A percentile compares a stretch with the other conserved stretches of the same genome.
phyloP scores from a whole-genome alignment of 2,329 filamentous ascomycete species.

The Corynespora cassiicola region DNA sequence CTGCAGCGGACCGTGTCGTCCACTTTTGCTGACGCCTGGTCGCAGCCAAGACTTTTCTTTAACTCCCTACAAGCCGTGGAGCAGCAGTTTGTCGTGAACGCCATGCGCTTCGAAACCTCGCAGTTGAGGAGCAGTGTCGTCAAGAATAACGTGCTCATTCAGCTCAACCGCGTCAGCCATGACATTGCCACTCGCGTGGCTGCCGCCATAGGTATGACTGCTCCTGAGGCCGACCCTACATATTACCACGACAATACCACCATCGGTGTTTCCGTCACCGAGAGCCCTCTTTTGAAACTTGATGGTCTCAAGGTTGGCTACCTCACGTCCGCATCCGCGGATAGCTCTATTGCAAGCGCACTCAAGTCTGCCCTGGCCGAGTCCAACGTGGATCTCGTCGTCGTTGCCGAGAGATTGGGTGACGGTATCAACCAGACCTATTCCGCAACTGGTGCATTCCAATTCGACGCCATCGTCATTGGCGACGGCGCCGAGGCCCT shows the following conservation, averaged over 20 bases:
- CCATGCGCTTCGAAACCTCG: conserved; percentile 73
- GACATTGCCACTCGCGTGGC: conserved; percentile 72
- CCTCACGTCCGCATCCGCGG: conserved; percentile 57
- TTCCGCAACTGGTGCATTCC: conserved; percentile 66
- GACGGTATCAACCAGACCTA: conserved; percentile 68
- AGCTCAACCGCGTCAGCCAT: conserved; percentile 73
- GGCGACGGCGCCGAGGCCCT: conserved; percentile 60
- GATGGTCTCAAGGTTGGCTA: conserved; percentile 70
- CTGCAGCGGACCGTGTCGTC: conserved; percentile 65
- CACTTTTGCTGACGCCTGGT: conserved; percentile 75
- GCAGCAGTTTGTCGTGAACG: conserved; percentile 75
- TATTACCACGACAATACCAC: conserved; percentile 77
- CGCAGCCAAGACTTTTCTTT: conserved; percentile 75
- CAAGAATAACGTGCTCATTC: conserved; percentile 69
- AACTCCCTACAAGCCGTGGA: conserved; percentile 72
- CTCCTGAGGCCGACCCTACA: conserved; percentile 64
- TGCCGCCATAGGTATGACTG: conserved; percentile 63
- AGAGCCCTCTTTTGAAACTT: conserved; percentile 63
- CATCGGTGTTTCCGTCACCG: conserved; percentile 65
- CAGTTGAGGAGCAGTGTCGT: conserved; percentile 64
- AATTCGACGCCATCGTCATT: conserved; percentile 70
- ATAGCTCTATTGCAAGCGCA: conserved; percentile 57
- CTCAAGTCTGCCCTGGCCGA: conserved; percentile 59
- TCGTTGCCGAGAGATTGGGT: conserved; percentile 66
- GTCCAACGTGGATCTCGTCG: conserved; percentile 62